phyloP scores from a whole-genome alignment of 2,329 filamentous ascomycete genomes.

The Neoascochyta sp. region DNA sequence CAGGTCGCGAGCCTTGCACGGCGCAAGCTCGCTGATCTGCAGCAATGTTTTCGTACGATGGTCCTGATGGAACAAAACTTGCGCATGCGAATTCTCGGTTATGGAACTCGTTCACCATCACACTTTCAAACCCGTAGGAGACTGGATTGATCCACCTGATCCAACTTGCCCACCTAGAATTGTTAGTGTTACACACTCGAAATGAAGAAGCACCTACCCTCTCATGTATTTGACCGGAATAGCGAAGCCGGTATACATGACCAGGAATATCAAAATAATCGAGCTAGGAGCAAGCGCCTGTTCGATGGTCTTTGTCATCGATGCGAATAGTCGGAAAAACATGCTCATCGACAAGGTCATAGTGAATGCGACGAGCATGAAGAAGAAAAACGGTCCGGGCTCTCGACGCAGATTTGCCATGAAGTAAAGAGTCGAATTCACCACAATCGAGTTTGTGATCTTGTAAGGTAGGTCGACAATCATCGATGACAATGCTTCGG shows the following conservation, averaged over 20 bases:
- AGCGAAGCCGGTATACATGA: conserved; percentile 64
- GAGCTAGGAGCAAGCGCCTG: conserved; percentile 54
- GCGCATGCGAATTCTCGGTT: conserved; percentile 25
- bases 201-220: conserved; percentile 6
- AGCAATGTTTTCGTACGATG: conserved; percentile 29
- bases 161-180: conserved; percentile 35
- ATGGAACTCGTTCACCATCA: conserved; percentile 68
- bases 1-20: conserved; percentile 34
- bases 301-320: conserved; percentile 62
- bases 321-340: conserved; percentile 74
- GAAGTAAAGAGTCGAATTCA: conserved; percentile 79
- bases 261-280: conserved; percentile 57
- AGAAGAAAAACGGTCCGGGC: conserved; percentile 75
- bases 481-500: conserved; percentile 79
- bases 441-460: conserved; percentile 62
- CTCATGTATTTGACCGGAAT: conserved; percentile 59
- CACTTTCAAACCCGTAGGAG: conserved; percentile 70
- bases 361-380: conserved; percentile 57
- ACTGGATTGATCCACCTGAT: conserved; percentile 71
- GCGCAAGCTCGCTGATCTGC: conserved; percentile 34
- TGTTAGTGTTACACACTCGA: conserved; percentile 2
- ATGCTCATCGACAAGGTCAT: conserved; percentile 71
- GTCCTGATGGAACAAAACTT: conserved; percentile 38
- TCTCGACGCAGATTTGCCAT: conserved; percentile 72
- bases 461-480: conserved; percentile 78